phyloP scores from a whole-genome alignment of 768 basidiomycete genomes.

The Agrocybe chaxingu region DNA sequence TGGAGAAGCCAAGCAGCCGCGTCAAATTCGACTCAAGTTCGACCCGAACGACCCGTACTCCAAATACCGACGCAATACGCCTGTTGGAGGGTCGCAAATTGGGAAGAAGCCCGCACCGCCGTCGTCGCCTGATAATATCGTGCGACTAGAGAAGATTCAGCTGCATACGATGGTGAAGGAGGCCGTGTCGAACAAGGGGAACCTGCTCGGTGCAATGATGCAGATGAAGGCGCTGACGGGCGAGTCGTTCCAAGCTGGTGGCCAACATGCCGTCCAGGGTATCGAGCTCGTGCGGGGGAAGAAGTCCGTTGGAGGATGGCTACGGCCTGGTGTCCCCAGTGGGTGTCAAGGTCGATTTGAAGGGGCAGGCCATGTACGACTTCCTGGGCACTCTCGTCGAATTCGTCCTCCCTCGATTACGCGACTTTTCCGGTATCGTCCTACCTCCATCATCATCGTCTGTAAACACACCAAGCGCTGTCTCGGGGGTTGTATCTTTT shows the following conservation, averaged over 20 bases:
- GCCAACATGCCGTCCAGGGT: constrained; percentile 64
- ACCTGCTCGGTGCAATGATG: constrained; percentile 83
- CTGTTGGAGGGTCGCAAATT: constrained; percentile 67
- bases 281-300: constrained; percentile 73
- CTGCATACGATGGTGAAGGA: constrained; percentile 87
- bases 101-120: constrained; percentile 67
- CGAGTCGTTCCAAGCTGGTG: constrained; percentile 72
- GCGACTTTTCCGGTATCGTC: constrained; percentile 84
- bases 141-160: constrained; percentile 78
- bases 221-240: constrained; percentile 86
- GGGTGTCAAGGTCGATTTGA: constrained; percentile 88
- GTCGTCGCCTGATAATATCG: constrained; percentile 64
- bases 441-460: constrained; percentile 75
- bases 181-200: constrained; percentile 63
- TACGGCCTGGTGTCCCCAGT: constrained; percentile 75
- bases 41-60: constrained; percentile 82
- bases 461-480: constrained; percentile 68
- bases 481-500: constrained; percentile 86
- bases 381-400: constrained; percentile 86
- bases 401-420: constrained; percentile 91
- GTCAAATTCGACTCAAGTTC: constrained; percentile 62
- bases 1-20: constrained; percentile 47
- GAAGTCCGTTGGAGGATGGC: constrained; percentile 78
- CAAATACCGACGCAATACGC: constrained; percentile 71
- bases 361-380: constrained; percentile 92